A percentile compares a stretch with the other conserved stretches of the same genome.
Evolutionary conservation across 306 rosid species (phyloP).

Genomic region (Gleditsia sinensis): DNA sequence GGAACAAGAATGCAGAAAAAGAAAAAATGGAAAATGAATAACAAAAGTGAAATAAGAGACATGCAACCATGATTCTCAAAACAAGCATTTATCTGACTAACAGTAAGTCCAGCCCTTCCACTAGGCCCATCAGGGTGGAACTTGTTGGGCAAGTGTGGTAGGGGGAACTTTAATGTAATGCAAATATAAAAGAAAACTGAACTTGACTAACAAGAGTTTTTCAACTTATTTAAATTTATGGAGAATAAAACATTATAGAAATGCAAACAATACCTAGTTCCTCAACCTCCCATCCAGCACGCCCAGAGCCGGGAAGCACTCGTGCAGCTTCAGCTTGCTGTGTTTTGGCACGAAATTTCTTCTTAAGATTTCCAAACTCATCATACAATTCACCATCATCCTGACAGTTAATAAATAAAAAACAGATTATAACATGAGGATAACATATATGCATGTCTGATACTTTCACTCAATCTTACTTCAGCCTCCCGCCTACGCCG

Average conservation of each 20-base stretch:
- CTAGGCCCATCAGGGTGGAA: slow-evolving; percentile 9
- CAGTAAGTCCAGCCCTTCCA: slow-evolving; percentile 1
- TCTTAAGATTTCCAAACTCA: slow-evolving; percentile 98
- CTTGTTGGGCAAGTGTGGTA: not conserved
- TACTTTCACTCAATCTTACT: slow-evolving; percentile 56
- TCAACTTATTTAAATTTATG: not conserved
- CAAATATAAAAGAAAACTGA: not conserved
- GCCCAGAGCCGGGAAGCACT: slow-evolving; percentile 90
- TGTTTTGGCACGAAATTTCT: slow-evolving; percentile 90
- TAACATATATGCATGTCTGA: slow-evolving; percentile 8
- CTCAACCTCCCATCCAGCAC: slow-evolving; percentile 99
- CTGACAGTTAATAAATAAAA: slow-evolving; percentile 46
- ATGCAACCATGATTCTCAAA: slow-evolving; percentile 16
- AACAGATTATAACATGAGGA: slow-evolving; percentile 26
- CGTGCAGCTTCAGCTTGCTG: slow-evolving; percentile 82
- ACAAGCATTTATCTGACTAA: not conserved
- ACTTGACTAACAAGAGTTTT: not conserved
- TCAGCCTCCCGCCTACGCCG: slow-evolving; percentile 97
- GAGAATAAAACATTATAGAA: slow-evolving; percentile 14
- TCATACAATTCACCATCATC: slow-evolving; percentile 98
- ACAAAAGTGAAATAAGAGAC: not conserved
- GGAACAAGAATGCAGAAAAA: not conserved
- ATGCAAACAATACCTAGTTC: slow-evolving; percentile 69
- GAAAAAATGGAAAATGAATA: not conserved
- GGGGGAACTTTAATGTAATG: not conserved